Conservation (phyloP, 345 rosid species). For the Citrus cavaleriei region DNA sequence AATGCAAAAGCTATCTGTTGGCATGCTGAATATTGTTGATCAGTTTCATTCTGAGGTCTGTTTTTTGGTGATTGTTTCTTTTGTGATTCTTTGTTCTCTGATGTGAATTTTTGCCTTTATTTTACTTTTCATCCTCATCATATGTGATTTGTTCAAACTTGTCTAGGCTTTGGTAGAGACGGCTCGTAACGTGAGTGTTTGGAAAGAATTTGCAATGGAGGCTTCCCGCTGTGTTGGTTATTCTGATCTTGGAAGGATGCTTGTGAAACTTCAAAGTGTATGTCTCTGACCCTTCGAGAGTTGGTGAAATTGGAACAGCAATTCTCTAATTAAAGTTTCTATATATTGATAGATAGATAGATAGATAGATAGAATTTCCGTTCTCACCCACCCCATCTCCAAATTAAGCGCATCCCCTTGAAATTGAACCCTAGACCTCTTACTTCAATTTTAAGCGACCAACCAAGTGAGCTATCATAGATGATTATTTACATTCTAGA, state of each 20-base stretch:
- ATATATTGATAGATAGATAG: not conserved
- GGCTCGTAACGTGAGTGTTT: conserved; percentile 65
- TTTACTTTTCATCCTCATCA: conserved; percentile 14
- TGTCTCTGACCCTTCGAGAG: conserved; percentile 14
- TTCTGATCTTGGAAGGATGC: conserved; percentile 85
- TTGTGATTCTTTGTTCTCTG: not conserved
- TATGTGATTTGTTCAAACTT: conserved; percentile 15
- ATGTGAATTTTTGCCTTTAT: not conserved
- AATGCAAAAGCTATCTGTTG: conserved; percentile 82
- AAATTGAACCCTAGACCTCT: not conserved
- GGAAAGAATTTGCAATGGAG: conserved; percentile 96
- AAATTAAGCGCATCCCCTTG: not conserved
- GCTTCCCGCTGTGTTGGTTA: conserved; percentile 76
- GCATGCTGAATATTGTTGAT: conserved; percentile 83
- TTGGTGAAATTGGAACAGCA: not conserved
- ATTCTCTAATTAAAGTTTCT: not conserved
- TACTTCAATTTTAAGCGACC: not conserved
- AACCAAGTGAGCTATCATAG: not conserved
- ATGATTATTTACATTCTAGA: not conserved
- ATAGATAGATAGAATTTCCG: not conserved
- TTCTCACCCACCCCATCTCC: not conserved
- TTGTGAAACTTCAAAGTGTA: conserved; percentile 84
- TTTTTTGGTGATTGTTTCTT: not conserved
- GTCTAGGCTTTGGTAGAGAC: conserved; percentile 70
- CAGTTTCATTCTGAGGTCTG: conserved; percentile 79